Evolutionary conservation across 768 basidiomycete genomes (phyloP).

Genomic region (Lactifluus volemus): DNA sequence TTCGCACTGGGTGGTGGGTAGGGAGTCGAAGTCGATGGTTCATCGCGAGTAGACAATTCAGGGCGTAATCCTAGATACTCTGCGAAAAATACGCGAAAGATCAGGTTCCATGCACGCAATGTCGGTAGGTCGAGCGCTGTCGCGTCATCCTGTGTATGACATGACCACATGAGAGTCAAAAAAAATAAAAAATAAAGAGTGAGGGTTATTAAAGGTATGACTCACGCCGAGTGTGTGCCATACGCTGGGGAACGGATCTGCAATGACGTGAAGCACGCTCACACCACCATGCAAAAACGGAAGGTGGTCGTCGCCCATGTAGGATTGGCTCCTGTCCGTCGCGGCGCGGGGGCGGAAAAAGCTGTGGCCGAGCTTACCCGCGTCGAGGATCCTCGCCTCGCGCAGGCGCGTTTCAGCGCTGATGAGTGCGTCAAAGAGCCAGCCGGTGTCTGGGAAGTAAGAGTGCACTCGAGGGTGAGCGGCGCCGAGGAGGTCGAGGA

Average conservation of each 20-base stretch:
- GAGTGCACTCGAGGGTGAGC: slow-evolving; percentile 65
- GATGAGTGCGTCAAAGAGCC: slow-evolving; percentile 78
- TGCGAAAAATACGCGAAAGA: slow-evolving; percentile 78
- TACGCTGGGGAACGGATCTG: slow-evolving; percentile 80
- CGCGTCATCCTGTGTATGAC: slow-evolving; percentile 67
- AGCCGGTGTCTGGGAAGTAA: slow-evolving; percentile 82
- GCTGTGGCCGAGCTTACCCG: slow-evolving; percentile 37
- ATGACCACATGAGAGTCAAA: no score
- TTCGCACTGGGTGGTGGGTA: slow-evolving; percentile 4
- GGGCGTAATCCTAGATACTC: slow-evolving; percentile 79
- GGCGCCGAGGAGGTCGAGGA: slow-evolving; percentile 88
- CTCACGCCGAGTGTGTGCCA: slow-evolving; percentile 78
- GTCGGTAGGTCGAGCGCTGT: slow-evolving; percentile 77
- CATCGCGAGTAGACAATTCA: slow-evolving; percentile 19
- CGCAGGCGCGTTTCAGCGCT: slow-evolving; percentile 65
- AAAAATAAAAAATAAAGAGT: not conserved
- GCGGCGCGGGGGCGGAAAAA: slow-evolving; percentile 54
- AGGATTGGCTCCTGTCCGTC: slow-evolving; percentile 36
- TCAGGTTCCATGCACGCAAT: slow-evolving; percentile 82
- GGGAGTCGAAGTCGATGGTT: not conserved
- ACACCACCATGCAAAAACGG: slow-evolving; percentile 84
- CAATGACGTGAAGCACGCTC: slow-evolving; percentile 81
- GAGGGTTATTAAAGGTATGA: not conserved
- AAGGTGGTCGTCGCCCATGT: slow-evolving; percentile 88
- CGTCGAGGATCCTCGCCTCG: slow-evolving; percentile 48